Conservation (phyloP, 495 filamentous ascomycete genomes). For the Neurospora sp. region DNA sequence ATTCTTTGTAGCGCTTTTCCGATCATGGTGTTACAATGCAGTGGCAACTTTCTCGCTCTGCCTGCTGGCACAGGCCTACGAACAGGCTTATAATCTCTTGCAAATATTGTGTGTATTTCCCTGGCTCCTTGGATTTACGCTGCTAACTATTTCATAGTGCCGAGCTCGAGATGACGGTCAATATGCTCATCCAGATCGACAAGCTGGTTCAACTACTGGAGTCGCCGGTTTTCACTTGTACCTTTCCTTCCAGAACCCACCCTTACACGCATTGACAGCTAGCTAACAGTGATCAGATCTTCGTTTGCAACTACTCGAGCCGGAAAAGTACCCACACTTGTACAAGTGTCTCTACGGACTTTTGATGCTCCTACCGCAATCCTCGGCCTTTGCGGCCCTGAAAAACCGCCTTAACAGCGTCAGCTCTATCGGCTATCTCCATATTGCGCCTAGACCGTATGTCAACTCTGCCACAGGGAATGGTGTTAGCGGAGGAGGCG, state of each 20-base stretch:
- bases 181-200: constrained; percentile 97
- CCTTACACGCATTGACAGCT: neutral
- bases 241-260: constrained; percentile 10
- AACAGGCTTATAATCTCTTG: constrained; percentile 92
- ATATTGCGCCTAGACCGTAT: constrained; percentile 73
- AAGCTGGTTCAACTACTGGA: constrained; percentile 97
- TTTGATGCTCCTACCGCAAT: constrained; percentile 95
- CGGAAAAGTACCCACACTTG: constrained; percentile 87
- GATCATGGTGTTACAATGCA: constrained; percentile 97
- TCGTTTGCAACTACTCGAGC: constrained; percentile 93
- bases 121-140: neutral
- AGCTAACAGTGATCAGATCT: constrained; percentile 50
- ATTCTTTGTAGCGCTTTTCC: constrained; percentile 89
- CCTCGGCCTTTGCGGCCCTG: constrained; percentile 88
- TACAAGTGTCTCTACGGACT: constrained; percentile 98
- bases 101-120: constrained; percentile 72
- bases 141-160: constrained; percentile 45
- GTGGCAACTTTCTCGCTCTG: constrained; percentile 96
- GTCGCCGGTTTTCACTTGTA: constrained; percentile 95
- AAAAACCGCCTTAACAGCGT: constrained; percentile 97
- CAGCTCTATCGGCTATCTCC: constrained; percentile 90
- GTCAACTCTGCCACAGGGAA: constrained; percentile 25
- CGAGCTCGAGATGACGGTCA: constrained; percentile 97
- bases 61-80: constrained; percentile 92
- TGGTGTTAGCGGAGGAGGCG: constrained; percentile 1